A percentile compares a stretch with the other conserved stretches of the same genome.
These are phyloP conservation scores for Elsinoe arachidis DNA, from an alignment of 2,329 filamentous ascomycete genomes.

Conservation along the genomic window DNA sequence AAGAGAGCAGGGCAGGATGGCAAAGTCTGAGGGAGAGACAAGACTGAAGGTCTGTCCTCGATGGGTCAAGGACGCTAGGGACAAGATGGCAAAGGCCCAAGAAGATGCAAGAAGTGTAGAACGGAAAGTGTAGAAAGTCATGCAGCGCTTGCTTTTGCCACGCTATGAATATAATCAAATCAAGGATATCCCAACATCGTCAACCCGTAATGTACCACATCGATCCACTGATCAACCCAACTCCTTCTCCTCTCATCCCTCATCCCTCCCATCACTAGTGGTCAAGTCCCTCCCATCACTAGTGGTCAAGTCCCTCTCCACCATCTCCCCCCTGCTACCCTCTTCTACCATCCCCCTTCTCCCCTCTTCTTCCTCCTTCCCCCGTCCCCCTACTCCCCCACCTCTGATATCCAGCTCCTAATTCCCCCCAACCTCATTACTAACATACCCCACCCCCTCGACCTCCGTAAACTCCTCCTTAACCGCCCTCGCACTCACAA, in stretches of 20 bases:
- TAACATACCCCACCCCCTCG: slow-evolving; percentile 44
- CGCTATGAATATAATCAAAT: not conserved
- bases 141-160: slow-evolving; percentile 1
- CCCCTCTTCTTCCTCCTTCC: not conserved
- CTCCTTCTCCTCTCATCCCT: no score
- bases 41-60: no score
- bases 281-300: not conserved
- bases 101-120: no score
- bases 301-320: not conserved
- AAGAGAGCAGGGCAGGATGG: no score
- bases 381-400: not conserved
- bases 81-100: no score
- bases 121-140: not conserved
- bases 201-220: no score
- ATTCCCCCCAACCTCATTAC: slow-evolving; percentile 35
- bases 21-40: no score
- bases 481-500: slow-evolving; percentile 48
- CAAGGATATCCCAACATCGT: no score
- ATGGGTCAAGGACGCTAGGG: no score
- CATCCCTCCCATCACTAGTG: no score
- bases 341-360: not conserved
- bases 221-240: no score
- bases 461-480: slow-evolving; percentile 48
- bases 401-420: not conserved
- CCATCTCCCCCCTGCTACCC: not conserved